Conservation (phyloP, 2,329 filamentous ascomycete species). For the Colletotrichum sp. region DNA sequence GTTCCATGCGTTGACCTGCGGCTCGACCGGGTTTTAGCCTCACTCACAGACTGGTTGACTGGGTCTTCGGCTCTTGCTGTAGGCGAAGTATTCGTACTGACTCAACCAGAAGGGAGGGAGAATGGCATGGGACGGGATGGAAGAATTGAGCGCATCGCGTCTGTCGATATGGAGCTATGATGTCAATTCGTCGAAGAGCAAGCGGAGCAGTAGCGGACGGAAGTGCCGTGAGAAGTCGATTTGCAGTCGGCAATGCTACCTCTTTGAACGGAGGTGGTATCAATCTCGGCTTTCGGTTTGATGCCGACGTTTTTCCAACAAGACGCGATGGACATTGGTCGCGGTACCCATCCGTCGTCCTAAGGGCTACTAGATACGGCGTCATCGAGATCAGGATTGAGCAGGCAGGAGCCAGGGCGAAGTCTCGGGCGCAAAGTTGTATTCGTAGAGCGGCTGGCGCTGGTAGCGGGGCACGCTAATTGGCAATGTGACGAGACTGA, state of each 20-base stretch:
- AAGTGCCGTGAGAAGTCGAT: not conserved
- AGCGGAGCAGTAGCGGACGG: not conserved
- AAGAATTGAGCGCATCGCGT: not conserved
- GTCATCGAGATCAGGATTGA: not conserved
- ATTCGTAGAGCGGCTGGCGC: not conserved
- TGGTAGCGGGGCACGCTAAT: not conserved
- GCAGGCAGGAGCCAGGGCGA: not conserved
- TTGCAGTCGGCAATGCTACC: not conserved
- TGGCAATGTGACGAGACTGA: not conserved
- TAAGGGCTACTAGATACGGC: not conserved
- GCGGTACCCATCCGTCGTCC: not conserved
- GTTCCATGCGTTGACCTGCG: not conserved
- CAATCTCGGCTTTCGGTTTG: not conserved
- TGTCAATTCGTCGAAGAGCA: not conserved
- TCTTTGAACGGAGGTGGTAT: not conserved
- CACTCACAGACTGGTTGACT: not conserved
- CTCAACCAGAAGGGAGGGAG: not conserved
- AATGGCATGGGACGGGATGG: not conserved
- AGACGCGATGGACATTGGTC: not conserved
- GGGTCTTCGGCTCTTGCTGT: not conserved
- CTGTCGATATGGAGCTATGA: not conserved
- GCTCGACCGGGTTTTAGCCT: not conserved
- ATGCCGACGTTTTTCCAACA: not conserved
- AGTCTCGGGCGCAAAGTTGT: not conserved
- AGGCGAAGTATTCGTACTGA: not conserved